Conservation (phyloP, 2,329 filamentous ascomycete genomes). For the Didymella arachidicola region DNA sequence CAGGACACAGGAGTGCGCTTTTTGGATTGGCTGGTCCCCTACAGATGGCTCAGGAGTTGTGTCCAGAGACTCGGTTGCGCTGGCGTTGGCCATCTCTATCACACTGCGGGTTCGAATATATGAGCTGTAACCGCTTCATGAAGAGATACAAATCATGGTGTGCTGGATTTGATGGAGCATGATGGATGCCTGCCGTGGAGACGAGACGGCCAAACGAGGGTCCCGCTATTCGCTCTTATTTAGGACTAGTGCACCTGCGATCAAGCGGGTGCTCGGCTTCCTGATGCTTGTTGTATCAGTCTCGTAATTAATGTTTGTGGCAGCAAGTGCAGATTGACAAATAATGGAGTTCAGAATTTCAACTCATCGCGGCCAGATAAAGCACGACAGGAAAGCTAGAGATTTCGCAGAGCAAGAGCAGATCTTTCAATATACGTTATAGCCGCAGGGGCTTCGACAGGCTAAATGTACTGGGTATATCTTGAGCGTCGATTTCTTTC, state of each 20-base stretch:
- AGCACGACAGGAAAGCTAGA: no score
- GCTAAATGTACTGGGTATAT: slow-evolving; percentile 5
- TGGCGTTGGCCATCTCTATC: neutral
- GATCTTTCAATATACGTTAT: slow-evolving; percentile 9
- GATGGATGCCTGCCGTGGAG: neutral
- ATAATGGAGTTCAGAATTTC: neutral
- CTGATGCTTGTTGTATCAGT: neutral
- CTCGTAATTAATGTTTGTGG: no score
- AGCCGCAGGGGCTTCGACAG: neutral
- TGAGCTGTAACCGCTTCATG: neutral
- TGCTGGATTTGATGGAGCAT: neutral
- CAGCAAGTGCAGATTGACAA: neutral
- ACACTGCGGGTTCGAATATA: neutral
- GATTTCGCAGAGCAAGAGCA: neutral
- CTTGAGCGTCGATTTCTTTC: neutral
- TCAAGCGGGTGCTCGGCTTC: neutral
- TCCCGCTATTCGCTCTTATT: neutral
- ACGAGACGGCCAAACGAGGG: neutral
- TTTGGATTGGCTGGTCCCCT: slow-evolving; percentile 22
- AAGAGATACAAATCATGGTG: no score
- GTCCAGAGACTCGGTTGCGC: neutral
- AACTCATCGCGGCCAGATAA: neutral
- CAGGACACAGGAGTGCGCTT: slow-evolving; percentile 45
- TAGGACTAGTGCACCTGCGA: neutral
- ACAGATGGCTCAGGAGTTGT: neutral